phyloP scores from a whole-genome alignment of 2,329 filamentous ascomycete genomes.

The Pestalotiopsis sp. region DNA sequence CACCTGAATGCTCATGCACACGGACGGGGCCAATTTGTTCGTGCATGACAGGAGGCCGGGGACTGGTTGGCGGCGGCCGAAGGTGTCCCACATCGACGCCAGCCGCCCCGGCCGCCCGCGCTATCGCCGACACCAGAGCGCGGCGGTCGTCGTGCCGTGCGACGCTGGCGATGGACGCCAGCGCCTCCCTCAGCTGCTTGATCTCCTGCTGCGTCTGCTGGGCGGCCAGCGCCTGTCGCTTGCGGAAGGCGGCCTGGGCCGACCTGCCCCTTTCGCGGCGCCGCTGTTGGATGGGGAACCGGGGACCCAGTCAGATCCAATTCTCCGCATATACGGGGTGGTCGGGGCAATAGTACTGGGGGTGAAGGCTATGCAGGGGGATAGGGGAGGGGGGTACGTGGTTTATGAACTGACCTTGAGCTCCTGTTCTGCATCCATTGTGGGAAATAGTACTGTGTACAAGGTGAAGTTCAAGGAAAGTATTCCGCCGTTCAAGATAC shows the following conservation, averaged over 20 bases:
- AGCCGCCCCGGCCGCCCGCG: slow-evolving; percentile 21
- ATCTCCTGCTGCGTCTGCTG: slow-evolving; percentile 24
- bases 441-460: not conserved
- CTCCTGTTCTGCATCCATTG: slow-evolving; percentile 5
- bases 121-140: slow-evolving; percentile 20
- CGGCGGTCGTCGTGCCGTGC: slow-evolving; percentile 17
- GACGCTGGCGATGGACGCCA: slow-evolving; percentile 22
- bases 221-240: slow-evolving; percentile 26
- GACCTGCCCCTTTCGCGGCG: slow-evolving; percentile 32
- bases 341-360: not conserved
- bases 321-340: not conserved
- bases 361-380: not conserved
- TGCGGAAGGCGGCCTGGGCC: slow-evolving; percentile 33
- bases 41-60: not conserved
- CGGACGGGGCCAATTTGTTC: not conserved
- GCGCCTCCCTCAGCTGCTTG: slow-evolving; percentile 22
- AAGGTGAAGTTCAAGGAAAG: not conserved
- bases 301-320: not conserved
- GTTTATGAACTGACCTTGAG: not conserved
- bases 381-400: not conserved
- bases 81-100: slow-evolving; percentile 18
- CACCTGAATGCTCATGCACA: not conserved
- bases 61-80: not conserved
- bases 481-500: not conserved
- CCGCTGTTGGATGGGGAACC: slow-evolving; percentile 19